Evolutionary conservation across 176 grass and related monocot species (phyloP).

Genomic region (Aegilops bicornis): DNA sequence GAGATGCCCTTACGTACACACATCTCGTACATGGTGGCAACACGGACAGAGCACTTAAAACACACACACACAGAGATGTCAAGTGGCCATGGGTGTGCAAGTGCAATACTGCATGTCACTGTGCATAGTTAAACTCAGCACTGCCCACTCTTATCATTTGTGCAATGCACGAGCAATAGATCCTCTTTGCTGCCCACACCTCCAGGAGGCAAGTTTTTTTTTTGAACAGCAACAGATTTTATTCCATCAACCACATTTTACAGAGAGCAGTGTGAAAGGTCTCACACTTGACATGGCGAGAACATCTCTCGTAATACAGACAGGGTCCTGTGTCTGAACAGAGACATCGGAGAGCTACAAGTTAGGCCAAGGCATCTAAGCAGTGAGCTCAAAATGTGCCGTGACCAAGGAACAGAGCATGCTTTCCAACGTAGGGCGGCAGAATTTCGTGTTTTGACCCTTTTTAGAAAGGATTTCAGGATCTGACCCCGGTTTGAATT

Average conservation of each 20-base stretch:
- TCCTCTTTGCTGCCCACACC: neutral
- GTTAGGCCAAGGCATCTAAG: neutral
- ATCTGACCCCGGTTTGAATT: no score
- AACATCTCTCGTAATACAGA: no score
- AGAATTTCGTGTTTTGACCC: no score
- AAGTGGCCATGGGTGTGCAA: slow-evolving; percentile 17
- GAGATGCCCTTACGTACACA: neutral
- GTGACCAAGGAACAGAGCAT: neutral
- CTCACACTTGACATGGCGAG: no score
- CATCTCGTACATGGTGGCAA: slow-evolving; percentile 2
- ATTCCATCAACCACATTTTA: no score
- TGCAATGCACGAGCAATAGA: neutral
- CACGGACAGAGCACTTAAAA: neutral
- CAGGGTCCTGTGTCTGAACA: no score
- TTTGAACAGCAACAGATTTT: no score
- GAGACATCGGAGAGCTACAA: neutral
- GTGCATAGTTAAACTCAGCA: slow-evolving; percentile 29
- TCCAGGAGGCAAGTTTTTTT: neutral
- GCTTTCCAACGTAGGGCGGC: no score
- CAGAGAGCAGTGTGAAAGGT: no score
- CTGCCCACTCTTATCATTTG: slow-evolving; percentile 8
- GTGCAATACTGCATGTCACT: slow-evolving; percentile 18
- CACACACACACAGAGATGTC: neutral
- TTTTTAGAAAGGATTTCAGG: no score
- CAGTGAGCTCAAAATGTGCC: slow-evolving; percentile 20